Conservation (phyloP, 75 land plant genomes). For the Pinus tabuliformis region DNA sequence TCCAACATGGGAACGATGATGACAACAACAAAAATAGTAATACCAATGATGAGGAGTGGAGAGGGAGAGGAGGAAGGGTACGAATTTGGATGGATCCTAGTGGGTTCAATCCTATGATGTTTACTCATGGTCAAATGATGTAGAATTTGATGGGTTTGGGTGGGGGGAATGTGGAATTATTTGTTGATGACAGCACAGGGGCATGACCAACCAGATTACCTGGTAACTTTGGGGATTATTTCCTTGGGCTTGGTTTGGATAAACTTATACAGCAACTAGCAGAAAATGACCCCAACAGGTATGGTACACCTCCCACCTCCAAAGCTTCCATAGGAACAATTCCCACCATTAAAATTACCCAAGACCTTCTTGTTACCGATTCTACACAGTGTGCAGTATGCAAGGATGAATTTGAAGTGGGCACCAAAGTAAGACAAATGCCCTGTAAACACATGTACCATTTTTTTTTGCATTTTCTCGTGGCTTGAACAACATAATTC, state of each 20-base stretch:
- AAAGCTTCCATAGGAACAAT: conserved; percentile 35
- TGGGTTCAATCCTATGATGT: conserved; percentile 18
- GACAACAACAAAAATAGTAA: background rate
- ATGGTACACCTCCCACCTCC: conserved; percentile 40
- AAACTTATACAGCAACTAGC: conserved; percentile 55
- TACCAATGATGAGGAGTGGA: background rate
- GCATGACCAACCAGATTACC: conserved; percentile 17
- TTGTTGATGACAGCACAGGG: conserved; percentile 33
- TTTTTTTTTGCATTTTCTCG: conserved; percentile 74
- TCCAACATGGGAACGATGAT: too few species aligned
- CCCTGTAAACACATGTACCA: conserved; percentile 93
- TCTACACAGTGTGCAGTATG: conserved; percentile 80
- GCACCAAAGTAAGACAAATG: conserved; percentile 66
- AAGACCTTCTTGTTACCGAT: conserved; percentile 30
- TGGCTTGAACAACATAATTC: conserved; percentile 85
- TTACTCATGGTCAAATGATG: conserved; percentile 28
- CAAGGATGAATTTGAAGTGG: conserved; percentile 77
- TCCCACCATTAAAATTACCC: conserved; percentile 29
- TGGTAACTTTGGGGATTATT: conserved; percentile 54
- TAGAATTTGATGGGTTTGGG: background rate
- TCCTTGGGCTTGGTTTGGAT: conserved; percentile 24
- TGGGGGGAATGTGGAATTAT: conserved; percentile 12
- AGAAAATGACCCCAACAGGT: conserved; percentile 47
- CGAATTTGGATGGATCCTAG: background rate
- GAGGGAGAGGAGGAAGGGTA: background rate